Percentiles rank a stretch among this genome's conserved stretches.
Conservation (phyloP, 2,329 filamentous ascomycete species). For the Phyllosticta capitalensis region DNA sequence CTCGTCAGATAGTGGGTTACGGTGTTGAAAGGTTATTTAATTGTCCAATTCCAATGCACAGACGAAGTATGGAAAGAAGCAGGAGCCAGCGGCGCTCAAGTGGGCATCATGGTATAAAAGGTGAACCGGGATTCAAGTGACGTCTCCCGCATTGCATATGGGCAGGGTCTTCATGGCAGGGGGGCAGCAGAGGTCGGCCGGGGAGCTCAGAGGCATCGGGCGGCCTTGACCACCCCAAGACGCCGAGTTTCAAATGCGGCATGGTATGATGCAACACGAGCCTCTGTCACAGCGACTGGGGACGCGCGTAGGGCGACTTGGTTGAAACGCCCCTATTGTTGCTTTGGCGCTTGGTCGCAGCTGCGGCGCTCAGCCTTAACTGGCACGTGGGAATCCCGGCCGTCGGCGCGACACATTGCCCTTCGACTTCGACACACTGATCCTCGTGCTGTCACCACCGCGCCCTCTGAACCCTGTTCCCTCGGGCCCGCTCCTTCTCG, state of each 20-base stretch:
- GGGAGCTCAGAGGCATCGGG: not conserved
- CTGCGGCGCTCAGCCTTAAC: not conserved
- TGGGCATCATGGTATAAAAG: no score
- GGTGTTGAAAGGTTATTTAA: not conserved
- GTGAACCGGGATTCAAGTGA: not conserved
- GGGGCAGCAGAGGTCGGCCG: not conserved
- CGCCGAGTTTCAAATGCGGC: not conserved
- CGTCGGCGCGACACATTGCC: not conserved
- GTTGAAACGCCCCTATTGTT: not conserved
- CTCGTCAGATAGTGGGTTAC: constrained; percentile 9
- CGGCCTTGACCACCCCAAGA: constrained; percentile 4
- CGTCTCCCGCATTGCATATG: not conserved
- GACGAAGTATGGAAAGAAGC: not conserved
- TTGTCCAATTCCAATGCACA: not conserved
- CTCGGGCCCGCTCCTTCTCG: constrained; percentile 1
- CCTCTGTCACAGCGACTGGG: not conserved
- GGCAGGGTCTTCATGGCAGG: not conserved
- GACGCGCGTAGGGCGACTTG: not conserved
- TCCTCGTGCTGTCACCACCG: constrained; percentile 7
- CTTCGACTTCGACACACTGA: not conserved
- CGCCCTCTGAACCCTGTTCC: constrained; percentile 7
- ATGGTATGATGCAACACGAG: constrained; percentile 10
- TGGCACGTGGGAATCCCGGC: not conserved
- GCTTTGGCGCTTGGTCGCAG: not conserved
- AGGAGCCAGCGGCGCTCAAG: no score